Evolutionary conservation across 1,139 yeast genomes (phyloP), one percentile per base, ranked within the genome.

Genomic region (Sugiyamaella neomexicana): DNA sequence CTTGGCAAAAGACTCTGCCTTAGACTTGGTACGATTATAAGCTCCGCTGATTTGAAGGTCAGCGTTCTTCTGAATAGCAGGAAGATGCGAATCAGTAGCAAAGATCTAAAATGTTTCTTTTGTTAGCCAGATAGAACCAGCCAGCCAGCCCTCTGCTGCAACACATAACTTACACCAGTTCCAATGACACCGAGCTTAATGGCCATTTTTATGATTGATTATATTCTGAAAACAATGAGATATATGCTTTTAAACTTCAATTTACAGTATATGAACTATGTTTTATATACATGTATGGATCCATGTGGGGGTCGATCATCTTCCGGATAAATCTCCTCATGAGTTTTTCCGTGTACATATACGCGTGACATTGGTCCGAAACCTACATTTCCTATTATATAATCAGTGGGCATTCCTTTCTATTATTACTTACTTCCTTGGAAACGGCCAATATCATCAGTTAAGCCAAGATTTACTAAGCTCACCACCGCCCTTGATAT

Each of bases 51-150:
- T 77, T 50, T 73, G 68, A 62, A 79, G 76, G 38, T 76, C 69
- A 10, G 72, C 72, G 37, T 71, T 67, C 53, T 77, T 73, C 62
- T 82, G 73, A 57, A 86, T 73, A 29, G 88, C 81, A 43, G 97
- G 97, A 61, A 89, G 78, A 68, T 91, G 97, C 53, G 80, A 77
- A 61, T 86, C 89, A 32, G 82, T 81, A 59, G 98, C 97, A 68
- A 90, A 91, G 66, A 91, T 88, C 40, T 20, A 38, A 13, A 36
- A 25, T 34, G n/a, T n/a, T n/a, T n/a, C n/a, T 15, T 16, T 1
- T 29, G 38, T 20, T 17, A 36, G 37, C 12, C 15, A 31, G 5
- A 23, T 10, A n/a, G 23, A 25, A n/a, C 3, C 8, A 29, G 4
- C 34, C 8, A 9, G 9, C 9, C 31, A 5, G 9, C 9, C 34